Conservation (phyloP, 2,329 filamentous ascomycete species). For the Epichloe baconii region DNA sequence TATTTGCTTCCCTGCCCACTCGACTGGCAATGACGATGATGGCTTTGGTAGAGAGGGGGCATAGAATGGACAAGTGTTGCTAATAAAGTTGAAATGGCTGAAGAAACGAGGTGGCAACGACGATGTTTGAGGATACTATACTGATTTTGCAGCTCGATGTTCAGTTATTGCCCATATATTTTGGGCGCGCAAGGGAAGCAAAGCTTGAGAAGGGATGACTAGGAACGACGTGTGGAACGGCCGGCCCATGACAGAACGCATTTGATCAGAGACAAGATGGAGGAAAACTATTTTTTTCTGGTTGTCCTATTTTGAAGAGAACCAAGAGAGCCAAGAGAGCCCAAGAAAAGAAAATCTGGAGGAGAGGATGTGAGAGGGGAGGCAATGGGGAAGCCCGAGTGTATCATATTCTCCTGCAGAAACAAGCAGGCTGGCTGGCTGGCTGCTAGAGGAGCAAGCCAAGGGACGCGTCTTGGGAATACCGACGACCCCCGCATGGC, state of each 20-base stretch:
- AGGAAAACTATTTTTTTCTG: background rate
- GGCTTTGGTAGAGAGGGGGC: background rate
- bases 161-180: background rate
- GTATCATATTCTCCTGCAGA: slow-evolving; percentile 4
- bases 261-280: background rate
- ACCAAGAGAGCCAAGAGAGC: too few species aligned
- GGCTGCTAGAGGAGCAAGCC: background rate
- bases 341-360: too few species aligned
- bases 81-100: background rate
- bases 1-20: background rate
- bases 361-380: background rate
- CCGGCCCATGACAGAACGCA: background rate
- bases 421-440: background rate
- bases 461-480: slow-evolving; percentile 17
- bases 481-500: too few species aligned
- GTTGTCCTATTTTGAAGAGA: too few species aligned
- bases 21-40: background rate
- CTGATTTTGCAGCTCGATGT: background rate
- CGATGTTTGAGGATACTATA: background rate
- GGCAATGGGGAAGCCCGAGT: background rate
- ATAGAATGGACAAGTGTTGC: background rate
- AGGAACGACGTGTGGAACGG: background rate
- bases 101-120: background rate
- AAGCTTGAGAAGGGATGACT: too few species aligned
- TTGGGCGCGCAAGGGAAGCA: too few species aligned